Conservation (phyloP, 2,329 filamentous ascomycete species). For the Fonsecaea pedrosoi region DNA sequence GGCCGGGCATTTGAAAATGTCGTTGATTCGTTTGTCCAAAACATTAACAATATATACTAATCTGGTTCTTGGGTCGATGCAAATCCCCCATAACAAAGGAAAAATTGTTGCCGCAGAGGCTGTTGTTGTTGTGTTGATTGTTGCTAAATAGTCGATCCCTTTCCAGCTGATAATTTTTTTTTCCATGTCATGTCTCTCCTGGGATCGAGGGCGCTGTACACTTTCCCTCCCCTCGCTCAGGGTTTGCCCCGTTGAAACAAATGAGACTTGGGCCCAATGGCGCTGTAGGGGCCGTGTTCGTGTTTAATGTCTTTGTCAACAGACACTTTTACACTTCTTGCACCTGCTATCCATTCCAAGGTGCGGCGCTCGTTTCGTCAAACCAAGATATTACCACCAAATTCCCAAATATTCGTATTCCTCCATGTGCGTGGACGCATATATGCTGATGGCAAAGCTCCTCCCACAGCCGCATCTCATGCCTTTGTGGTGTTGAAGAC, state of each 20-base stretch:
- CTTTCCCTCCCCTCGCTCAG: not conserved
- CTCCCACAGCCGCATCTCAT: slow-evolving; percentile 1
- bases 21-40: not conserved
- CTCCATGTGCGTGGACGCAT: not conserved
- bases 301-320: not conserved
- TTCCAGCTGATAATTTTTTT: not conserved
- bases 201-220: not conserved
- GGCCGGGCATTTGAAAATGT: not conserved
- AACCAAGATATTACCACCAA: not conserved
- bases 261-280: not conserved
- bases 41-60: not conserved
- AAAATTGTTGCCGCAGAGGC: not conserved
- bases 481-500: slow-evolving; percentile 17
- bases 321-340: not conserved
- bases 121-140: not conserved
- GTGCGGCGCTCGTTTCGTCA: not conserved
- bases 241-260: not conserved
- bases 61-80: not conserved
- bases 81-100: not conserved
- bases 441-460: not conserved
- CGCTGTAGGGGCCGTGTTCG: not conserved
- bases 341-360: not conserved
- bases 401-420: not conserved
- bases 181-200: not conserved
- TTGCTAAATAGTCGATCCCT: not conserved